Conservation (phyloP, 139 green algal genomes). For the Gonium pectorale region DNA sequence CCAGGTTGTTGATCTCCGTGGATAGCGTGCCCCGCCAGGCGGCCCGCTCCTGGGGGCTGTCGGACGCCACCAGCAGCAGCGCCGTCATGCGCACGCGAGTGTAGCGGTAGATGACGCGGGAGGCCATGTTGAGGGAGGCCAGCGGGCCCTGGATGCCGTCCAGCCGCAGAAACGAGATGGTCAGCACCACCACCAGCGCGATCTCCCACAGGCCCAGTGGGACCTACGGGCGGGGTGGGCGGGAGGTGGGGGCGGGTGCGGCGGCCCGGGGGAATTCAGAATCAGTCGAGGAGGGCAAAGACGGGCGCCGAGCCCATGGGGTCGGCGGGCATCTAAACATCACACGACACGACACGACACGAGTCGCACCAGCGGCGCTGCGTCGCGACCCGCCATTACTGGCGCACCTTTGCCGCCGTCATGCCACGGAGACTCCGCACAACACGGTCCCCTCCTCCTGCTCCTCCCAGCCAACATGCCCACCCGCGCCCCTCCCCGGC, state of each 20-base stretch:
- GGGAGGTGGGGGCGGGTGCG: neutral
- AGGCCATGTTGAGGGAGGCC: slow-evolving; percentile 28
- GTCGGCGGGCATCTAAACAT: neutral
- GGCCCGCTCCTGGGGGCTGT: neutral
- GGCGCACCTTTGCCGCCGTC: too few species aligned
- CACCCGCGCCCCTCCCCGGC: too few species aligned
- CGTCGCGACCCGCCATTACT: too few species aligned
- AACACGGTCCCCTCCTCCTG: too few species aligned
- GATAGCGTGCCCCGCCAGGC: neutral
- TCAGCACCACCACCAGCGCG: slow-evolving; percentile 37
- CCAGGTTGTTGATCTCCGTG: neutral
- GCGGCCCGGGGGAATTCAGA: neutral
- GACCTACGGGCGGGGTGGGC: slow-evolving; percentile 2
- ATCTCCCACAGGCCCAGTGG: slow-evolving; percentile 47
- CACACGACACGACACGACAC: neutral
- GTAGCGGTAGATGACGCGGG: slow-evolving; percentile 49
- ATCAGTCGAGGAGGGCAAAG: too few species aligned
- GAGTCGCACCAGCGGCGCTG: too few species aligned
- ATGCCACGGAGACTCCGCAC: too few species aligned
- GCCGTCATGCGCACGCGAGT: slow-evolving; percentile 17
- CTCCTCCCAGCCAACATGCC: too few species aligned
- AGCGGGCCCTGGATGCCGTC: slow-evolving; percentile 48
- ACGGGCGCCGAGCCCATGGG: too few species aligned
- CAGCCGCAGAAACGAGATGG: slow-evolving; percentile 34
- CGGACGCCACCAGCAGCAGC: slow-evolving; percentile 4